Base-by-base conservation (phyloP, 2,329 filamentous ascomycete genomes). In the Juglanconis juglandina region DNA sequence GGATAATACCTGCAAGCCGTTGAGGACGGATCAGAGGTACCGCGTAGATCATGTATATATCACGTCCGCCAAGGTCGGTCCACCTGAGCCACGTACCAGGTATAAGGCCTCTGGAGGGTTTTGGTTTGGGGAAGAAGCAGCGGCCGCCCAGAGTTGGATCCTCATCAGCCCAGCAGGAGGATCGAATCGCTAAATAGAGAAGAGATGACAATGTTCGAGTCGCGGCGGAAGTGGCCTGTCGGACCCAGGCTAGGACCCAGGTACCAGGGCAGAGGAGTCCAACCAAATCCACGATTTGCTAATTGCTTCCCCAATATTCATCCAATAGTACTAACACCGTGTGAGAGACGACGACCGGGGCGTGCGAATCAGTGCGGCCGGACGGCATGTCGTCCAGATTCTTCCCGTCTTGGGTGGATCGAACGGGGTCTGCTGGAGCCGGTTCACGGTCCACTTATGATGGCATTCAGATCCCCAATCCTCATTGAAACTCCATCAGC, bases 361-460 rank as follows among this genome's bases (percentile, higher is more conserved):
- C 47, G 50, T 63, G 50, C 61, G 61, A 63, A 63, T 63, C 53
- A 60, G 54, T 46, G 53, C 32, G 46, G 35, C 30, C 35, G 33
- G 60, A 62, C 46, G 53, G 46, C 47, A 55, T 62, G 53, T 62
- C 51, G 57, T 56, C 39, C 57, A 50, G 52, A 63, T 49, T 42
- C 53, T 49, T 58, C 49, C 58, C 57, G 58, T 53, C 53, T 50
- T 54, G 49, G 53, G 61, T 57, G 51, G 61, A 58, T 52, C 50
- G 53, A n/a, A 48, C 50, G 42, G 61, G 57, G 48, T 50, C 42
- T 48, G 41, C 53, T 54, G 46, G 33, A 58, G 54, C 39, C 41
- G 58, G 37, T 53, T 58, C 61, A 63, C 41, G 58, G 37, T 53
- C 61, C 61, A 63, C 61, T 44, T 58, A 47, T 32, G 53, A 58